Conservation (phyloP, 2,329 filamentous ascomycete species). For the Alternaria dauci region DNA sequence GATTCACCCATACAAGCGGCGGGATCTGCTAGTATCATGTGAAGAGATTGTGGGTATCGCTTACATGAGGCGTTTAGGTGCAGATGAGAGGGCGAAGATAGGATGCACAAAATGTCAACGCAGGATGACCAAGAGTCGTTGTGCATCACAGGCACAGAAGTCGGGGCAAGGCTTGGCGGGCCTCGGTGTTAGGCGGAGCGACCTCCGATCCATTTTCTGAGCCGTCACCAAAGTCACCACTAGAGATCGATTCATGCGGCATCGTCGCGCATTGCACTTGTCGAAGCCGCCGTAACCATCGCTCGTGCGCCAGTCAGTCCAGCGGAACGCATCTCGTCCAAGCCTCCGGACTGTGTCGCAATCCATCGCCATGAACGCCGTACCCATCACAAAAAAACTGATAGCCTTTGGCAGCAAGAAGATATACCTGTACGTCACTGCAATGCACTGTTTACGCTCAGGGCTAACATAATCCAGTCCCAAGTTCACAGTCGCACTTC, state of each 20-base stretch:
- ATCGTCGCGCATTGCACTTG: conserved; percentile 7
- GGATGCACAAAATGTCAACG: neutral
- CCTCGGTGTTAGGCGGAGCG: conserved; percentile 18
- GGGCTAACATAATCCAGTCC: conserved; percentile 65
- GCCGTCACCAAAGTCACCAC: conserved; percentile 12
- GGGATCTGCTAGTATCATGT: neutral
- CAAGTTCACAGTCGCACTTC: conserved; percentile 79
- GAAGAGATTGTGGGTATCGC: neutral
- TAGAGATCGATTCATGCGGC: conserved; percentile 3
- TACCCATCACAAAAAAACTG: conserved; percentile 45
- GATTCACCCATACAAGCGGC: neutral
- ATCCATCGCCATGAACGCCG: conserved; percentile 35
- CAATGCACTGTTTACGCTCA: neutral
- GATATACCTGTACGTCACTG: conserved; percentile 56
- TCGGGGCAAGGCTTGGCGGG: conserved; percentile 4
- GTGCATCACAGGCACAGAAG: neutral
- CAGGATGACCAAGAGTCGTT: neutral
- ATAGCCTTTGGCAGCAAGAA: conserved; percentile 54
- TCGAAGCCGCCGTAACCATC: neutral
- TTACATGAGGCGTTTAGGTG: neutral
- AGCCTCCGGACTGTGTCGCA: neutral
- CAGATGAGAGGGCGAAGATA: neutral
- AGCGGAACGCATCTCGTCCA: neutral
- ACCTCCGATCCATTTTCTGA: conserved; percentile 30
- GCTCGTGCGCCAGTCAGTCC: neutral